Evolutionary conservation across 257 asterid genomes (phyloP).

Genomic region (Pogostemon cablin): DNA sequence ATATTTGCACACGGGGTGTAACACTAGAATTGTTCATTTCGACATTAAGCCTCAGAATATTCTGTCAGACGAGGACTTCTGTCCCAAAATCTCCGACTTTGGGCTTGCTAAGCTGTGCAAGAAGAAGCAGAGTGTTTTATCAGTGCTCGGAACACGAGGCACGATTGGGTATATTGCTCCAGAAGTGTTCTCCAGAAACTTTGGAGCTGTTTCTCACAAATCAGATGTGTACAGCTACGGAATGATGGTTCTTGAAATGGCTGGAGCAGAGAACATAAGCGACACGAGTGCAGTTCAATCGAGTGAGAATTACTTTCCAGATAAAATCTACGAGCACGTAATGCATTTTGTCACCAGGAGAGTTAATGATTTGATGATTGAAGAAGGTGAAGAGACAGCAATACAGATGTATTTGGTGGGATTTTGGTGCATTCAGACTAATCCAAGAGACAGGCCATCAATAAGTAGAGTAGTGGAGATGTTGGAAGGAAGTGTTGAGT

Average conservation of each 20-base stretch:
- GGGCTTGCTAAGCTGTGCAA: slow-evolving; percentile 63
- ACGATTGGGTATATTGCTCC: slow-evolving; percentile 73
- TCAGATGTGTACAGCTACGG: slow-evolving; percentile 76
- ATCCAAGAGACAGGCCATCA: slow-evolving; percentile 59
- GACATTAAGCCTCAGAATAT: slow-evolving; percentile 79
- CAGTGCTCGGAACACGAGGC: slow-evolving; percentile 52
- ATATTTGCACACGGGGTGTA: slow-evolving; percentile 67
- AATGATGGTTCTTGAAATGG: slow-evolving; percentile 71
- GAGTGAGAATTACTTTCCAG: slow-evolving; percentile 47
- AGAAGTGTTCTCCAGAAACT: slow-evolving; percentile 53
- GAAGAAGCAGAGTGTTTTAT: slow-evolving; percentile 49
- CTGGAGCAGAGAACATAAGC: slow-evolving; percentile 40
- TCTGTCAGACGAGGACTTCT: slow-evolving; percentile 54
- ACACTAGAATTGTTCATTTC: slow-evolving; percentile 61
- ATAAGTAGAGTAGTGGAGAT: slow-evolving; percentile 60
- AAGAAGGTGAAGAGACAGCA: slow-evolving; percentile 43
- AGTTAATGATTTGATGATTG: slow-evolving; percentile 22
- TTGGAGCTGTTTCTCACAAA: slow-evolving; percentile 62
- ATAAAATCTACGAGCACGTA: slow-evolving; percentile 46
- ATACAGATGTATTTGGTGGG: slow-evolving; percentile 61
- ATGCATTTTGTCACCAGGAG: slow-evolving; percentile 27
- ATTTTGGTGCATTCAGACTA: slow-evolving; percentile 66
- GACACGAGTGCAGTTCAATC: slow-evolving; percentile 26
- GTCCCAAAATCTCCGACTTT: slow-evolving; percentile 72
- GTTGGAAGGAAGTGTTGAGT: slow-evolving; percentile 50